Conservation (phyloP, 139 green algal genomes). For the Monoraphidium neglectum region DNA sequence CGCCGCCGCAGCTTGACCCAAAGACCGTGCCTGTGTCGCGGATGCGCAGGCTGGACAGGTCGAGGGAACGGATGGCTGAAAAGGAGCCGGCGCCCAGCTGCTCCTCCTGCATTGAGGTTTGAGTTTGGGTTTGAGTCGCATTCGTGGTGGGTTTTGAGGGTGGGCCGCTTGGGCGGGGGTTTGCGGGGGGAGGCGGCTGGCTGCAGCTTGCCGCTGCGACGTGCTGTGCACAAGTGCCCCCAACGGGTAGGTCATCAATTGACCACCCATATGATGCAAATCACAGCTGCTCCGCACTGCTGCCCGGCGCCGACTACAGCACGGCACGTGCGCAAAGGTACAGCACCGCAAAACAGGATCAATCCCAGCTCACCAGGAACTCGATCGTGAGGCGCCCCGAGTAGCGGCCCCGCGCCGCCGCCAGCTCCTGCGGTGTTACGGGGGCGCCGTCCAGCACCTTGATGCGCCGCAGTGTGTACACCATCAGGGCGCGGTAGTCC, state of each 20-base stretch:
- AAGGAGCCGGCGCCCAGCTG: constrained; percentile 58
- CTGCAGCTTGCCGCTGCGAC: no score
- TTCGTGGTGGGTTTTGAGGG: no score
- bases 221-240: background rate
- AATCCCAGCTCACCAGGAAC: constrained; percentile 50
- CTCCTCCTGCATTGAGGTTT: constrained; percentile 40
- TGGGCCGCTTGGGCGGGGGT: no score
- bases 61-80: constrained; percentile 58
- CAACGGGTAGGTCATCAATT: background rate
- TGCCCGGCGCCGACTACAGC: background rate
- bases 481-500: constrained; percentile 66
- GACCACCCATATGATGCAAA: background rate
- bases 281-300: background rate
- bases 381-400: constrained; percentile 66
- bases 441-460: constrained; percentile 76
- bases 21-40: constrained; percentile 63
- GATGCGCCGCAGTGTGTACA: constrained; percentile 69
- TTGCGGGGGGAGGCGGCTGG: no score
- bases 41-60: constrained; percentile 52
- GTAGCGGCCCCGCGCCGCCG: constrained; percentile 59
- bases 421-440: constrained; percentile 63
- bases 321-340: no score
- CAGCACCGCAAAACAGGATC: background rate
- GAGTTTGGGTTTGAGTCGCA: background rate
- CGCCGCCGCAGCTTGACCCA: no score